These are phyloP conservation scores for Penicillium sp. DNA, from an alignment of 2,329 filamentous ascomycete species.

Conservation along the genomic window DNA sequence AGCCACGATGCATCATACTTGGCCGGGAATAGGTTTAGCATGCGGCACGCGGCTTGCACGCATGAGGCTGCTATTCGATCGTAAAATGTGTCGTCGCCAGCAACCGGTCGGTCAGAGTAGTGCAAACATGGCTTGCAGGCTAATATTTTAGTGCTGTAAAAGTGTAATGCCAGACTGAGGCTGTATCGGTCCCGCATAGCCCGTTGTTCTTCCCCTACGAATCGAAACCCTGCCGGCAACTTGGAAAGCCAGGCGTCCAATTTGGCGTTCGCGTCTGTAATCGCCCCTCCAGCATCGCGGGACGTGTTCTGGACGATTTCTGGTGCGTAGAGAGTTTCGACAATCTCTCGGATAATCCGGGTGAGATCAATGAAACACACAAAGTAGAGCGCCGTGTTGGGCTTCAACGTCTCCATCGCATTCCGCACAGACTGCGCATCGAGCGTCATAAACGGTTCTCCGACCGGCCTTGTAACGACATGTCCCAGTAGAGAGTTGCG, in stretches of 20 bases:
- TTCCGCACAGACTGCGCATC: slow-evolving; percentile 19
- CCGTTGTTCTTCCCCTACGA: slow-evolving; percentile 24
- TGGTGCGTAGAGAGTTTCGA: slow-evolving; percentile 38
- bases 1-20: slow-evolving; percentile 28
- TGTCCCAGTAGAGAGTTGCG: slow-evolving; percentile 27
- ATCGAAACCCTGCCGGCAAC: slow-evolving; percentile 35
- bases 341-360: slow-evolving; percentile 32
- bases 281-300: slow-evolving; percentile 34
- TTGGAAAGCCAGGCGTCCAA: slow-evolving; percentile 37
- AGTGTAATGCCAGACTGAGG: slow-evolving; percentile 36
- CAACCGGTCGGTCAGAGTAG: slow-evolving; percentile 29
- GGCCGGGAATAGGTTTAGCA: slow-evolving; percentile 35
- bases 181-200: slow-evolving; percentile 30
- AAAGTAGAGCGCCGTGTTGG: slow-evolving; percentile 37
- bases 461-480: slow-evolving; percentile 19
- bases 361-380: slow-evolving; percentile 36
- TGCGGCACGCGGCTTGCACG: slow-evolving; percentile 31
- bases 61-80: slow-evolving; percentile 33
- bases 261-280: slow-evolving; percentile 30
- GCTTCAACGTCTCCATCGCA: slow-evolving; percentile 27
- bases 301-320: slow-evolving; percentile 31
- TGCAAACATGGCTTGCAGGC: slow-evolving; percentile 43
- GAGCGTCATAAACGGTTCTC: slow-evolving; percentile 9
- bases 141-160: slow-evolving; percentile 41
- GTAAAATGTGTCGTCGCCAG: slow-evolving; percentile 28